Conservation (phyloP, 2,329 filamentous ascomycete genomes). For the Dothiorella sarmentorum region DNA sequence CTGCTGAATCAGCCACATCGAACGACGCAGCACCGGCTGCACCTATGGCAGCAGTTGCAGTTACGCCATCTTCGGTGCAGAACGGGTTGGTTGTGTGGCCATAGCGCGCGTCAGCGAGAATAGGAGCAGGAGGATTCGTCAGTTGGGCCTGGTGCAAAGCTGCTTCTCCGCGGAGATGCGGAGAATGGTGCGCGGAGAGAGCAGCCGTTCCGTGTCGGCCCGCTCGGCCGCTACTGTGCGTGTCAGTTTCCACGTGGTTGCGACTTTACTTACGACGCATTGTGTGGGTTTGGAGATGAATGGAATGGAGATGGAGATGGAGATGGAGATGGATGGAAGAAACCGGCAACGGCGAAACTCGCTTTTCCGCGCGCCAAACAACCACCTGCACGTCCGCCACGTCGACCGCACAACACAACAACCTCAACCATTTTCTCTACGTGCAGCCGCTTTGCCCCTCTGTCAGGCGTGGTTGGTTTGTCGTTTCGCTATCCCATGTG, state of each 20-base stretch:
- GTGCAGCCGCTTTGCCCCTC: too few relatives aligned
- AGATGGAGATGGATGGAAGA: too few relatives aligned
- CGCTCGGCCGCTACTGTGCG: neutral
- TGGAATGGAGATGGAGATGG: too few relatives aligned
- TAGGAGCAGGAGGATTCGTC: neutral
- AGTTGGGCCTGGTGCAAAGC: neutral
- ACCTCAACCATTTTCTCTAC: too few relatives aligned
- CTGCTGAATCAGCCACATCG: neutral
- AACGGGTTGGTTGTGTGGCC: neutral
- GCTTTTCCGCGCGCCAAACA: too few relatives aligned
- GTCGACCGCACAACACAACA: too few relatives aligned
- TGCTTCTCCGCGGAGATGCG: conserved; percentile 15
- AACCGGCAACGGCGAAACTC: too few relatives aligned
- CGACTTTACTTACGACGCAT: neutral
- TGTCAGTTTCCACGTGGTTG: neutral
- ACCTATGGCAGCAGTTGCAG: conserved; percentile 12
- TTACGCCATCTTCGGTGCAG: conserved; percentile 12
- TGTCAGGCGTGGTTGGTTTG: too few relatives aligned
- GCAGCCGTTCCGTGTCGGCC: neutral
- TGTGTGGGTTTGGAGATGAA: too few relatives aligned
- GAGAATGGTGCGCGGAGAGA: neutral
- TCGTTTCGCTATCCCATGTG: too few relatives aligned
- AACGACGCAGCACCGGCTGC: neutral
- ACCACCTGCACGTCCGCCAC: too few relatives aligned
- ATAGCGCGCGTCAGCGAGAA: neutral